These are phyloP conservation scores for Phytopythium oedochilum DNA, from an alignment of 352 stramenopile genomes.

Conservation along the genomic window DNA sequence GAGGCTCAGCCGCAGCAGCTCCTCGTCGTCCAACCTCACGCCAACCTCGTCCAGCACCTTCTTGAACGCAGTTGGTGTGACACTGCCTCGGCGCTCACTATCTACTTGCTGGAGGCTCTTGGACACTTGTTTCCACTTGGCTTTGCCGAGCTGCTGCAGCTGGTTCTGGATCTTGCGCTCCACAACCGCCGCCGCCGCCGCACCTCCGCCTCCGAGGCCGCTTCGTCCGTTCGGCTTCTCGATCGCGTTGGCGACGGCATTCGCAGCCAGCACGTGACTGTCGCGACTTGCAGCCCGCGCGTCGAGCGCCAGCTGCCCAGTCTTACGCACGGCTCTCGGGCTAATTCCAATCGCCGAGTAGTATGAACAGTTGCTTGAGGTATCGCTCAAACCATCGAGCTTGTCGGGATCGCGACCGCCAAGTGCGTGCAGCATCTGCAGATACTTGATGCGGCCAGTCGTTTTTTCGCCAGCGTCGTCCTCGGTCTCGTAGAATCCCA, in stretches of 20 bases:
- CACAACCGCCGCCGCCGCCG: conserved; percentile 27
- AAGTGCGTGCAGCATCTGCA: conserved; percentile 55
- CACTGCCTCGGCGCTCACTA: conserved; percentile 39
- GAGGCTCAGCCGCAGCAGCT: conserved; percentile 55
- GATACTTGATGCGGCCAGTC: conserved; percentile 50
- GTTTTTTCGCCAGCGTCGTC: conserved; percentile 34
- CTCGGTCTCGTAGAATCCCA: conserved; percentile 50
- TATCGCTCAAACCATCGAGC: conserved; percentile 54
- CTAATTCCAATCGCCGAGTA: conserved; percentile 71
- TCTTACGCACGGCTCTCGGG: conserved; percentile 31
- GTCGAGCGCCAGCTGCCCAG: conserved; percentile 8
- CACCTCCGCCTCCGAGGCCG: conserved; percentile 18
- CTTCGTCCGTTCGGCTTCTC: conserved; percentile 14
- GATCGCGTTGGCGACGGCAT: conserved; percentile 46
- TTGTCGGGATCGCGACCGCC: conserved; percentile 63
- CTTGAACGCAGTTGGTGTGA: conserved; percentile 39
- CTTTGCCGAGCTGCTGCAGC: conserved; percentile 40
- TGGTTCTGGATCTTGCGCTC: conserved; percentile 63
- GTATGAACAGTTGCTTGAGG: conserved; percentile 77
- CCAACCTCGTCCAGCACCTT: conserved; percentile 62
- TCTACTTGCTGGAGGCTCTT: conserved; percentile 63
- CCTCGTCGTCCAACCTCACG: conserved; percentile 51
- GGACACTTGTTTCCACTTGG: conserved; percentile 51
- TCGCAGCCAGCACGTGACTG: conserved; percentile 30
- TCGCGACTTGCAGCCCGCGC: conserved; percentile 21